Base-by-base conservation (phyloP, 768 basidiomycete species). In the Mycena epipterygia region DNA sequence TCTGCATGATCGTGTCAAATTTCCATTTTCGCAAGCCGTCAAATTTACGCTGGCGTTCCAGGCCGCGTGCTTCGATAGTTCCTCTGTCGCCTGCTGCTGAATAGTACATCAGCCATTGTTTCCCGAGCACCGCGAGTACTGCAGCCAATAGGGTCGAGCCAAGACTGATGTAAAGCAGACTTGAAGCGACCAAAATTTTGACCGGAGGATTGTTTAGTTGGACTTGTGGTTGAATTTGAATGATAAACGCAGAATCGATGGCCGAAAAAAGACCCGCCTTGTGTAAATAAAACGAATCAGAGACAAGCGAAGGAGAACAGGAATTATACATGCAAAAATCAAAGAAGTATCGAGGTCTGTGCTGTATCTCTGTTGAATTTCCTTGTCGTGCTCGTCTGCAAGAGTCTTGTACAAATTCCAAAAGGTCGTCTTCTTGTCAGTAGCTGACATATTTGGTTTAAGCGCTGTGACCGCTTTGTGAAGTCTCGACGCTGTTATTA, bases 251-350 rank as follows among this genome's bases (percentile, higher is more conserved):
- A 8, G 56, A 58, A n/a, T 21, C 23, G 37, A 58, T 23, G 27
- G 56, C 56, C 41, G 56, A 58, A 21, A 58, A 58, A 14, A 58
- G 32, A 58, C 56, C 56, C 5, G 56, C 35, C 37, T 58, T 11
- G n/a, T n/a, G 32, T 5, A 19, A 6, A 44, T 13, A 5, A 53
- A 12, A 53, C 7, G 13, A 11, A 27, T 7, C 13, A 7, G 13
- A 33, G 32, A 29, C 25, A 53, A 14, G 7, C 42, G 12, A n/a
- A 44, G 9, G 19, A 44, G 19, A n/a, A 11, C 13, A 44, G 42
- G 42, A 8, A 21, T 6, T 19, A 44, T n/a, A 6, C 13, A 44
- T n/a, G n/a, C 42, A 21, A 44, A 44, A 44, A 44, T 44, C 13
- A 12, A 19, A 21, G 42, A 25, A 5, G 51, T 53, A 23, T 53